Base-by-base conservation (phyloP, 164 flowering plant genomes). In the Magnolia changhungtana region DNA sequence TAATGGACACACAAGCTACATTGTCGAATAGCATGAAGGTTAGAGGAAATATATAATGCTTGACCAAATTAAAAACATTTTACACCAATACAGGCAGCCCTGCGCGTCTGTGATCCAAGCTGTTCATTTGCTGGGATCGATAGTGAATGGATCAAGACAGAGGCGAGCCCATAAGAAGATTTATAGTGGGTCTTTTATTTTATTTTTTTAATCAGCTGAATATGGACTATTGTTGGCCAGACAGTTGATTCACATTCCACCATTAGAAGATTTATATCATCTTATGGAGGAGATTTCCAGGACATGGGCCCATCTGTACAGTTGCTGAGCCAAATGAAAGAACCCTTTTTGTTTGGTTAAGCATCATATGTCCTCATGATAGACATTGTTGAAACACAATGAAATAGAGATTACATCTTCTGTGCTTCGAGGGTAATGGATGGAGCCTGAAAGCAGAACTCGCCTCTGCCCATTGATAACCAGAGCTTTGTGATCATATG, bases 371-470 rank as follows among this genome's bases (percentile, higher is more conserved):
- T 37, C 13, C 21, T 71, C 27, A 71, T 45, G 37, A 11, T 49
- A 19, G 9, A 49, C 23, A 49, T 50, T 37, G 45, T 37, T 37
- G 23, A 1, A 31, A 63, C 13, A 49, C 13, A 74, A 23, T 19
- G 16, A n/a, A 67, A 61, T 20, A 20, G 69, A 29, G 58, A 80
- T 77, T 74, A 88, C 93, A 55, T 90, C 89, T 2, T 91, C 89
- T 16, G 89, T 90, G 82, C 74, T 86, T 45, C 93, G 84, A 2
- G 93, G 93, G 77, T 90, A 90, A 82, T 90, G 93, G 50, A 90
- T 82, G 29, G 91, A 87, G 0, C 93, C 93, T 0, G 93, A 90
- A 50, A 82, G 75, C 83, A 90, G 76, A 76, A 90, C 72, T 71
- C 90, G 74, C 71, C 90, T 80, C 76, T 83, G 79, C n/a, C 94